Conservation (phyloP, 1,284 basidiomycete species). For the Paramarasmius palmivorus region DNA sequence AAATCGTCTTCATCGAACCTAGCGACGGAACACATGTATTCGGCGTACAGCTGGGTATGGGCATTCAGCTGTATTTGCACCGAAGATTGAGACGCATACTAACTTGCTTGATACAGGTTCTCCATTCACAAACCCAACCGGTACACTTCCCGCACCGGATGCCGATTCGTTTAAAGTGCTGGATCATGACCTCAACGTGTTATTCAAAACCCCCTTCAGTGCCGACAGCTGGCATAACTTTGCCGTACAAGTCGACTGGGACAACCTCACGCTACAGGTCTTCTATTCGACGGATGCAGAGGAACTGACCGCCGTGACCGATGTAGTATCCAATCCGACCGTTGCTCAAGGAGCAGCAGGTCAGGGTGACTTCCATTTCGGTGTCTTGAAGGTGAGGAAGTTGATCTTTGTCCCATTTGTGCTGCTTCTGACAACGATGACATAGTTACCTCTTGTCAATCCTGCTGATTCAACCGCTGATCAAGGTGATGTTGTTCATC, state of each 20-base stretch:
- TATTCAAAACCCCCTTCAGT: slow-evolving; percentile 51
- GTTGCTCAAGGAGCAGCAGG: slow-evolving; percentile 41
- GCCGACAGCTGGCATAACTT: slow-evolving; percentile 58
- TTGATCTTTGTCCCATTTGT: not conserved
- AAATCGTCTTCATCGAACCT: slow-evolving; percentile 63
- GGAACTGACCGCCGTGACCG: slow-evolving; percentile 41
- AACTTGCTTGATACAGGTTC: slow-evolving; percentile 41
- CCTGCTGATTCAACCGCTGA: slow-evolving; percentile 43
- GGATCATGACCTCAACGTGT: slow-evolving; percentile 50
- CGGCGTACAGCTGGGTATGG: slow-evolving; percentile 52
- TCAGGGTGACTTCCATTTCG: slow-evolving; percentile 61
- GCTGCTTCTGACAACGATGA: not conserved
- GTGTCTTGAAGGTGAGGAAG: slow-evolving; percentile 50
- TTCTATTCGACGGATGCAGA: slow-evolving; percentile 47
- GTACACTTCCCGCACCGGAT: slow-evolving; percentile 35
- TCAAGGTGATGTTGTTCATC: slow-evolving; percentile 54
- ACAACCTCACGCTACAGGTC: slow-evolving; percentile 45
- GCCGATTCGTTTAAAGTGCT: slow-evolving; percentile 51
- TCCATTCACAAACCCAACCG: slow-evolving; percentile 54
- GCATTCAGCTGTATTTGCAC: too few species aligned
- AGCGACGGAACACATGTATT: slow-evolving; percentile 59
- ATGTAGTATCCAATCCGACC: slow-evolving; percentile 40
- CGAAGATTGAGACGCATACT: too few species aligned
- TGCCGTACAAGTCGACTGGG: slow-evolving; percentile 58
- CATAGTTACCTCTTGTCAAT: slow-evolving; percentile 54